Percentiles rank a stretch among this genome's conserved stretches.
These are phyloP conservation scores for Tuber melanosporum DNA, from an alignment of 495 filamentous ascomycete species.

Conservation along the genomic window DNA sequence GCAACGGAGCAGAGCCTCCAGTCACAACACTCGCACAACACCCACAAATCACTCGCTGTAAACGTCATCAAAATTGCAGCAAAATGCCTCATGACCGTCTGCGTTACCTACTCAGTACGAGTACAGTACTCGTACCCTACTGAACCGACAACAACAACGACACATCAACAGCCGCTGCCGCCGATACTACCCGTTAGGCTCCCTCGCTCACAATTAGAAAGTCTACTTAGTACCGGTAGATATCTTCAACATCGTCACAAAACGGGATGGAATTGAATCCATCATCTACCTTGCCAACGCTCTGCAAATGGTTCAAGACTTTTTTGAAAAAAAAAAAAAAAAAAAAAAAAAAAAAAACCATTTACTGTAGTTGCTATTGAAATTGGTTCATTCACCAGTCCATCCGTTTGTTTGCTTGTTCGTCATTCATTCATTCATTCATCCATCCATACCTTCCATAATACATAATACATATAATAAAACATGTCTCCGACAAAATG, in stretches of 20 bases:
- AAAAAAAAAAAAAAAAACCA: not conserved
- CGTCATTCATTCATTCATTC: not conserved
- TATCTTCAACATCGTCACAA: not conserved
- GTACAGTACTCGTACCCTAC: not conserved
- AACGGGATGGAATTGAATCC: not conserved
- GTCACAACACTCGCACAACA: conserved; percentile 5
- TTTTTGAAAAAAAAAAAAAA: not conserved
- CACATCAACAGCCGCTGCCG: not conserved
- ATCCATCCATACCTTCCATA: not conserved
- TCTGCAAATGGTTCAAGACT: not conserved
- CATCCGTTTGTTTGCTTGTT: too few species aligned
- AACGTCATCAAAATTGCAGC: not conserved
- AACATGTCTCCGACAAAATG: not conserved
- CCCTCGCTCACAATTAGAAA: not conserved
- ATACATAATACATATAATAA: not conserved
- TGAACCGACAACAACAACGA: not conserved
- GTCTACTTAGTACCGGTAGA: too few species aligned
- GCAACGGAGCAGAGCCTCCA: not conserved
- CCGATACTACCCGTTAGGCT: not conserved
- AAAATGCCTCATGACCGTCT: not conserved
- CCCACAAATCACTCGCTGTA: not conserved
- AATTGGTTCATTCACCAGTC: not conserved
- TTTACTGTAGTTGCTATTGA: not conserved
- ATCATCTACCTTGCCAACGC: not conserved
- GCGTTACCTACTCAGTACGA: not conserved